Evolutionary conservation across 768 basidiomycete species (phyloP).

Genomic region (Cubamyces lactineus): DNA sequence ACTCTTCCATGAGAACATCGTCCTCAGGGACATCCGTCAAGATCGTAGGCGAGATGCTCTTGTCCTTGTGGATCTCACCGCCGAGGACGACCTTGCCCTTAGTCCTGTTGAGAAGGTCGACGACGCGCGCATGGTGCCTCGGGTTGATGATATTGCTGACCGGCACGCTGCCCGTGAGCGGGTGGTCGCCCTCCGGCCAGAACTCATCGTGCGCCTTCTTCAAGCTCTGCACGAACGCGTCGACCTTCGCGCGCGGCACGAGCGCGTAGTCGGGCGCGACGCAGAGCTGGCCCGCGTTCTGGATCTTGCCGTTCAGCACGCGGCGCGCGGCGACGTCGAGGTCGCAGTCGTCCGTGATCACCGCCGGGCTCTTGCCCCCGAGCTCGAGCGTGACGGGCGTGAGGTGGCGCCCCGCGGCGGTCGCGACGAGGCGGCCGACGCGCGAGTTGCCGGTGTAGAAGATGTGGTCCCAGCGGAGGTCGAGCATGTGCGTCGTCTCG

Average conservation of each 20-base stretch:
- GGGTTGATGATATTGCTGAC: slow-evolving; percentile 58
- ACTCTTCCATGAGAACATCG: slow-evolving; percentile 69
- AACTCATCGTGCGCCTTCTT: slow-evolving; percentile 49
- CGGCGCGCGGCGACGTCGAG: slow-evolving; percentile 61
- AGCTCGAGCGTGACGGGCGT: slow-evolving; percentile 49
- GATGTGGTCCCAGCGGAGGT: slow-evolving; percentile 45
- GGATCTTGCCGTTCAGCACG: slow-evolving; percentile 66
- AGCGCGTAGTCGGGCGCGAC: slow-evolving; percentile 51
- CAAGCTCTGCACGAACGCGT: slow-evolving; percentile 49
- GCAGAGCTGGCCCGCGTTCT: slow-evolving; percentile 66
- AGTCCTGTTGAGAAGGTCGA: slow-evolving; percentile 53
- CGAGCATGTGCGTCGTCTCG: slow-evolving; percentile 42
- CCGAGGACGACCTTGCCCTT: slow-evolving; percentile 61
- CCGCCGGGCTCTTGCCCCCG: slow-evolving; percentile 49
- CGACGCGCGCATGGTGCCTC: slow-evolving; percentile 56
- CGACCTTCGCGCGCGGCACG: slow-evolving; percentile 45
- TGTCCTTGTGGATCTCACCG: slow-evolving; percentile 44
- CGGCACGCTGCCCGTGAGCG: slow-evolving; percentile 43
- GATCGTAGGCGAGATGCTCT: slow-evolving; percentile 62
- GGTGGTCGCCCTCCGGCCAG: slow-evolving; percentile 51
- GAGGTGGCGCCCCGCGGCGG: slow-evolving; percentile 47
- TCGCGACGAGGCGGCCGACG: slow-evolving; percentile 45
- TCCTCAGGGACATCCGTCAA: slow-evolving; percentile 54
- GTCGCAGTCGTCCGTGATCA: slow-evolving; percentile 47
- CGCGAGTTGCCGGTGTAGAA: slow-evolving; percentile 38